Base-by-base conservation (phyloP, 495 filamentous ascomycete genomes). In the Xylaria telfairii region DNA sequence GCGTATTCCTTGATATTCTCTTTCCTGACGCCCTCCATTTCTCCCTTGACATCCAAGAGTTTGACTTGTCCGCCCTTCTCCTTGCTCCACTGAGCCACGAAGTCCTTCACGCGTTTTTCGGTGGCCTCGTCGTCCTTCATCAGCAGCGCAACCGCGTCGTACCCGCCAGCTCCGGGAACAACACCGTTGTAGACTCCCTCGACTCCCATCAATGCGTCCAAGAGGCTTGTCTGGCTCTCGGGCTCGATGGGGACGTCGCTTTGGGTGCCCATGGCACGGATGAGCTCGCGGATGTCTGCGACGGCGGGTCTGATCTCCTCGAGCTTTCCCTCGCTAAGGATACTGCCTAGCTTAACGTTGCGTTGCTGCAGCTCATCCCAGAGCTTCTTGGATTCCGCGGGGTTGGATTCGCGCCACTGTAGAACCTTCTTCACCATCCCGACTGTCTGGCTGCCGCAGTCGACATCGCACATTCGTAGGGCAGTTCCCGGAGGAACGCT, bases 401-500 rank as follows among this genome's bases (percentile, higher is more conserved):
- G 82, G 41, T 95, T 90, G 49, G 86, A 80, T 49, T 90, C 90
- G 70, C 91, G 86, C 96, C 96, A 99, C 54, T 86, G 86, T 4
- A 98, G 84, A 19, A 99, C 92, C 77, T 92, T 88, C 84, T 93
- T 96, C 30, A 97, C 96, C 95, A 99, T 97, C 7, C 93, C 90
- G 0, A 95, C 94, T 15, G 95, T 97, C 77, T 95, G 85, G n/a
- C 90, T 93, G 54, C 96, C 96, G 75, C 96, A 97, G 78, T 96
- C 92, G 19, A 99, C 96, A 77, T 99, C 96, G 70, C 94, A 97
- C 89, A 99, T 93, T 39, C 97, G 87, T 68, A 99, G 84, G 46
- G 91, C 88, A 75, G 96, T 83, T 0, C 93, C 93, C 4, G 79
- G 81, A 9, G 97, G 89, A 71, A 99, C 82, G 59, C 89, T 85